These are phyloP conservation scores for Orobanche coerulescens DNA, from an alignment of 257 asterid species.

Conservation along the genomic window DNA sequence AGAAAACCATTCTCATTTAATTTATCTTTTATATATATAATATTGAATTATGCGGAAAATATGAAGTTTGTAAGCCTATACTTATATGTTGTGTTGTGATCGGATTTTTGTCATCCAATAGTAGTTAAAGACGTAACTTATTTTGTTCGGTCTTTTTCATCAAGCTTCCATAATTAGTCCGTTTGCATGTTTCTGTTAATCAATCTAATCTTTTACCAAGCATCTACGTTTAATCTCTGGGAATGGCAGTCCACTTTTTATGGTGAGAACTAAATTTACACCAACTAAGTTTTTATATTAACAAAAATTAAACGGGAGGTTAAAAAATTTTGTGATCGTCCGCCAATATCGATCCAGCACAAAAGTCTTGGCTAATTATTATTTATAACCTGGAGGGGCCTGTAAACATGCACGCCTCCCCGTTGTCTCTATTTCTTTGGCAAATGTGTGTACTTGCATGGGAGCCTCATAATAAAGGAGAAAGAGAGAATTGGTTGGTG, in stretches of 20 bases:
- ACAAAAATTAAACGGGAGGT: background rate
- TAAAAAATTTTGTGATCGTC: conserved; percentile 10
- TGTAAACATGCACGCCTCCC: background rate
- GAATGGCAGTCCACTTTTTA: background rate
- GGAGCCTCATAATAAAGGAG: conserved; percentile 13
- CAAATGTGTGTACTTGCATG: conserved; percentile 10
- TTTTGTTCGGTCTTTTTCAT: too few species aligned
- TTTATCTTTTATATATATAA: too few species aligned
- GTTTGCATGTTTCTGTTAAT: too few species aligned
- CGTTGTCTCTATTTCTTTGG: background rate
- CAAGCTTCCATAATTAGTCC: too few species aligned
- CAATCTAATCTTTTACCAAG: background rate
- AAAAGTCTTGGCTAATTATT: background rate
- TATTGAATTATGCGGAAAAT: too few species aligned
- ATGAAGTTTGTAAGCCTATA: too few species aligned
- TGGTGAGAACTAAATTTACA: background rate
- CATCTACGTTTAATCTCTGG: background rate
- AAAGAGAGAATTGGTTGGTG: background rate
- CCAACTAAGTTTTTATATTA: background rate
- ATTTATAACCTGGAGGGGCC: background rate
- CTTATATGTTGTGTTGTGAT: too few species aligned
- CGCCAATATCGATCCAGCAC: conserved; percentile 20
- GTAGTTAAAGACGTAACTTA: too few species aligned
- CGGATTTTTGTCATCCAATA: too few species aligned
- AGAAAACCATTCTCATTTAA: too few species aligned